A percentile compares a stretch with the other conserved stretches of the same genome.
Conservation (phyloP, 441 rosid species). For the Adansonia madagascariensis region DNA sequence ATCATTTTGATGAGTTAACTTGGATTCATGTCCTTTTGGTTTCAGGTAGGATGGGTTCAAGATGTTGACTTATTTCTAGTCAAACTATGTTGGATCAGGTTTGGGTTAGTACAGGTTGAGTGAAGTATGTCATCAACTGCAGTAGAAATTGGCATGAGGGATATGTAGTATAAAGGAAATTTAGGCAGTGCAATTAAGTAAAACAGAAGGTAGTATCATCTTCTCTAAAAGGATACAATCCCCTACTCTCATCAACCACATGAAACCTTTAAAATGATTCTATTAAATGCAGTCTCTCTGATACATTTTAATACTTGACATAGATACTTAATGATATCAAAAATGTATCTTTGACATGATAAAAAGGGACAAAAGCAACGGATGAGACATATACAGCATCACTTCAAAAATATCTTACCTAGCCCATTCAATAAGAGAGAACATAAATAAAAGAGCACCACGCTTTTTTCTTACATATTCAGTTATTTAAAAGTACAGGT, state of each 20-base stretch:
- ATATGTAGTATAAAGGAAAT: constrained; percentile 6
- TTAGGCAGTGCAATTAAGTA: neutral
- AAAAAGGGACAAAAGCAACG: neutral
- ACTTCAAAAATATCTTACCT: neutral
- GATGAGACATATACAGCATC: neutral
- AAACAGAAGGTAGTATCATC: constrained; percentile 1
- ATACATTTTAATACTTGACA: neutral
- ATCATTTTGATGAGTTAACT: constrained; percentile 4
- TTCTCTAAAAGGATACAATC: neutral
- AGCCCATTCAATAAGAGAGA: neutral
- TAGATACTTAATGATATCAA: neutral
- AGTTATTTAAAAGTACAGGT: neutral
- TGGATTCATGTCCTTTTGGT: neutral
- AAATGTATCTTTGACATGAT: neutral
- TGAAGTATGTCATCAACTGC: neutral
- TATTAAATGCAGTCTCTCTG: neutral
- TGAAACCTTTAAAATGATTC: neutral
- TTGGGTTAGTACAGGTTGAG: neutral
- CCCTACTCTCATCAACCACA: neutral
- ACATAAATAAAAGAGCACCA: neutral
- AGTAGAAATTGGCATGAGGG: neutral
- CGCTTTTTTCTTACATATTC: neutral
- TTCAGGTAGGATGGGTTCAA: neutral
- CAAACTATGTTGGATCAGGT: neutral
- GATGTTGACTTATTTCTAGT: constrained; percentile 3